Conservation (phyloP, 1,139 yeast genomes). For the Tardiomyces blankii region DNA sequence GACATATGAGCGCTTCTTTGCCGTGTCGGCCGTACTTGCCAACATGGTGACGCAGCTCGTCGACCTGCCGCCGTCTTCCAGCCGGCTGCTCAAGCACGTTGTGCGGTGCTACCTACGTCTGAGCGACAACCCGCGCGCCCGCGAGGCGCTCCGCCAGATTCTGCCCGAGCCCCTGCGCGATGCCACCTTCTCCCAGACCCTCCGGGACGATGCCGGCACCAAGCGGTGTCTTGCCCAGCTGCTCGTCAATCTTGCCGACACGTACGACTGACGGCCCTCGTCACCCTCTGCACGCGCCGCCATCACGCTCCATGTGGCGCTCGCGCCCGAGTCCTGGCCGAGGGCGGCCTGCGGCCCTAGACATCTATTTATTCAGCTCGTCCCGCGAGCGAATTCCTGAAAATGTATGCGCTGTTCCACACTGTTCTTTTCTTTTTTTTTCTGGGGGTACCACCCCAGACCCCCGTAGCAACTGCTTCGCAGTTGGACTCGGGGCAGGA, state of each 20-base stretch:
- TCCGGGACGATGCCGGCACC: conserved; percentile 82
- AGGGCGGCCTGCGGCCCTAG: too few relatives aligned
- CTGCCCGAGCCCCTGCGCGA: conserved; percentile 83
- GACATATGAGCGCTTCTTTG: conserved; percentile 87
- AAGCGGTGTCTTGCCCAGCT: conserved; percentile 80
- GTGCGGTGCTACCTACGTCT: conserved; percentile 87
- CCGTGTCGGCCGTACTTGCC: conserved; percentile 81
- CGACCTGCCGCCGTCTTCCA: conserved; percentile 59
- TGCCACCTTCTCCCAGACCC: conserved; percentile 72
- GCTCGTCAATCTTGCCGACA: conserved; percentile 50
- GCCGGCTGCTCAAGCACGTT: conserved; percentile 82
- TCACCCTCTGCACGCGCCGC: not conserved
- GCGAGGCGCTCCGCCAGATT: conserved; percentile 74
- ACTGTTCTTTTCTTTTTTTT: too few relatives aligned
- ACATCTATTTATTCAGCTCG: too few relatives aligned
- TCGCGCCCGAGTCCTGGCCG: too few relatives aligned
- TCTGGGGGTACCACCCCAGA: too few relatives aligned
- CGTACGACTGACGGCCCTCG: conserved; percentile 11
- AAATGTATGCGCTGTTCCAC: not conserved
- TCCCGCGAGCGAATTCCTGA: too few relatives aligned
- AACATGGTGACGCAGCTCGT: conserved; percentile 83
- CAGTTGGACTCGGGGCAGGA: too few relatives aligned
- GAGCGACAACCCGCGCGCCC: conserved; percentile 82
- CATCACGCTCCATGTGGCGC: not conserved
- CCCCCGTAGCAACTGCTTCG: too few relatives aligned